Percentiles rank a stretch among this genome's conserved stretches.
Evolutionary conservation across 305 asterid species (phyloP).

Genomic region (Nicotiana rustica): DNA sequence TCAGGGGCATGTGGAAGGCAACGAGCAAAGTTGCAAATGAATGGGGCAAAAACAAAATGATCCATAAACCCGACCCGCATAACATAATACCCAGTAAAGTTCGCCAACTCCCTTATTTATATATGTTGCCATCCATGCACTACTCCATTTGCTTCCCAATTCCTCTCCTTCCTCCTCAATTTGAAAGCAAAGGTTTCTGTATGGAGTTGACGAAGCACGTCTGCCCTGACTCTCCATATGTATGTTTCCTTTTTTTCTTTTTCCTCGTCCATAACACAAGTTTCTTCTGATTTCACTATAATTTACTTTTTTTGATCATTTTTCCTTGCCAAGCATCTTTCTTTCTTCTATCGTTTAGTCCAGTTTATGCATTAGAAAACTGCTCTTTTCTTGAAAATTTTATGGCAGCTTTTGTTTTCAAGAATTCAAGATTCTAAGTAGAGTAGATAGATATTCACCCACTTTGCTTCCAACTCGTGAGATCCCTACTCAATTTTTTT

Average conservation of each 20-base stretch:
- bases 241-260: constrained; percentile 12
- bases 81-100: not conserved
- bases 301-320: not conserved
- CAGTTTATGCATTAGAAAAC: not conserved
- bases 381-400: not conserved
- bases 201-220: constrained; percentile 45
- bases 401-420: not conserved
- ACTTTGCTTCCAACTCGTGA: too few relatives aligned
- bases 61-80: not conserved
- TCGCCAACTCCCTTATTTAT: not conserved
- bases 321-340: not conserved
- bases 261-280: not conserved
- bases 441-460: not conserved
- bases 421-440: not conserved
- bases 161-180: not conserved
- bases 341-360: not conserved
- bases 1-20: constrained; percentile 14
- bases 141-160: not conserved
- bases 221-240: constrained; percentile 49
- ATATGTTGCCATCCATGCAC: not conserved
- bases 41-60: not conserved
- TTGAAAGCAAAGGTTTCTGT: not conserved
- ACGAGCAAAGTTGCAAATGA: not conserved
- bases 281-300: not conserved
- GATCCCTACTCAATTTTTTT: too few relatives aligned